Evolutionary conservation across 2,329 filamentous ascomycete species (phyloP).

Genomic region (Leptographium flavum): DNA sequence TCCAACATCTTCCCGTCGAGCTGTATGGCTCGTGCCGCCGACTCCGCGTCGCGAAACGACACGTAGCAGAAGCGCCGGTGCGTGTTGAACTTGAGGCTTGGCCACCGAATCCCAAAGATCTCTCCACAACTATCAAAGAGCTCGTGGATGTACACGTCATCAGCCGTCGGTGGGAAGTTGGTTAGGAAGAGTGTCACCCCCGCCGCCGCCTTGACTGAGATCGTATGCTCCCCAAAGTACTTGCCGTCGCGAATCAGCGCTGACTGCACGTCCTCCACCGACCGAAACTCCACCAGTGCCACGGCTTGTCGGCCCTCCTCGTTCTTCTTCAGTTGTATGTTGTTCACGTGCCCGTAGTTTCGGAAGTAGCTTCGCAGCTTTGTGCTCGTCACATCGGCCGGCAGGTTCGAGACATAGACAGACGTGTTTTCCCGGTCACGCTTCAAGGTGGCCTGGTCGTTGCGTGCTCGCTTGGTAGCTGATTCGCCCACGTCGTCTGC

Average conservation of each 20-base stretch:
- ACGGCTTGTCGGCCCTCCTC: constrained; percentile 45
- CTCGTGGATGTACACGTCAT: constrained; percentile 53
- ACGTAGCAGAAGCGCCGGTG: constrained; percentile 91
- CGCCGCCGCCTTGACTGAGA: constrained; percentile 61
- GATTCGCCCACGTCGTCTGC: constrained; percentile 33
- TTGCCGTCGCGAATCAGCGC: constrained; percentile 74
- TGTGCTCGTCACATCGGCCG: constrained; percentile 51
- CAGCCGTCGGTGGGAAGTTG: constrained; percentile 71
- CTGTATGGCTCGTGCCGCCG: constrained; percentile 55
- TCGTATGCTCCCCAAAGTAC: constrained; percentile 56
- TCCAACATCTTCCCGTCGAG: constrained; percentile 60
- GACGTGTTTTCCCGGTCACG: constrained; percentile 86
- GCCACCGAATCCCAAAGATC: constrained; percentile 75
- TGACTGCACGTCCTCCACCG: constrained; percentile 63
- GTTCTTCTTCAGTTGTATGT: constrained; percentile 54
- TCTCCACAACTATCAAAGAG: constrained; percentile 66
- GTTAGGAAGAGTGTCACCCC: constrained; percentile 77
- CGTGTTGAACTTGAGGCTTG: constrained; percentile 78
- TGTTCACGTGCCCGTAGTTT: constrained; percentile 75
- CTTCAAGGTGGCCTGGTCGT: constrained; percentile 34
- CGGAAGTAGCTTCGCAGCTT: constrained; percentile 81
- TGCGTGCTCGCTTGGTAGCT: constrained; percentile 52
- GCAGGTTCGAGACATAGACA: constrained; percentile 67
- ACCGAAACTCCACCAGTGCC: constrained; percentile 75
- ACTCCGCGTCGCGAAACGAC: constrained; percentile 60